Evolutionary conservation across 768 basidiomycete genomes (phyloP).

Genomic region (Chalciporus piperatus): DNA sequence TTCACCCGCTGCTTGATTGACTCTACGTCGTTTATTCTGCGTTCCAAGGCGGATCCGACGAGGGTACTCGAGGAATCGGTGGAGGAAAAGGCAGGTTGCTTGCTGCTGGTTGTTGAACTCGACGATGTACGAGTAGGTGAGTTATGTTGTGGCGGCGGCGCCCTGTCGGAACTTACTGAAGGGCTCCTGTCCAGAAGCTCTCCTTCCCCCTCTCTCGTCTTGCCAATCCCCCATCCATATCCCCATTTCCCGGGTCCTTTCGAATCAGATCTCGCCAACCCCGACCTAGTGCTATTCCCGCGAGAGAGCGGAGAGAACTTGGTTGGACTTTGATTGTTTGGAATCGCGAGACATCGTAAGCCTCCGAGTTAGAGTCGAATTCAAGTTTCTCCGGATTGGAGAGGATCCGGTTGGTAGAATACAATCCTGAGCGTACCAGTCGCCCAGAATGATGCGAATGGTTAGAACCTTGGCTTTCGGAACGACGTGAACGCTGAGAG

Average conservation of each 20-base stretch:
- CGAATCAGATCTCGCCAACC: slow-evolving; percentile 53
- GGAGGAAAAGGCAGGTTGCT: slow-evolving; percentile 43
- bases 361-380: slow-evolving; percentile 61
- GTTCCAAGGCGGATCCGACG: slow-evolving; percentile 68
- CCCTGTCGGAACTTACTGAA: slow-evolving; percentile 38
- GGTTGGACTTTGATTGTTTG: slow-evolving; percentile 38
- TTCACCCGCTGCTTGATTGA: slow-evolving; percentile 51
- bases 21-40: slow-evolving; percentile 66
- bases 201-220: slow-evolving; percentile 45
- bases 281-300: slow-evolving; percentile 30
- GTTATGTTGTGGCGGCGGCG: slow-evolving; percentile 30
- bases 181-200: slow-evolving; percentile 33
- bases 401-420: slow-evolving; percentile 40
- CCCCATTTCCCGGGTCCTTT: slow-evolving; percentile 61
- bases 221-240: slow-evolving; percentile 70
- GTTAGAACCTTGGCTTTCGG: slow-evolving; percentile 20
- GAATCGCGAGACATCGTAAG: slow-evolving; percentile 41
- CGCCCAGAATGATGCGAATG: slow-evolving; percentile 24
- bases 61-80: slow-evolving; percentile 70
- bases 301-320: slow-evolving; percentile 44
- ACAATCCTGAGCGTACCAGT: slow-evolving; percentile 41
- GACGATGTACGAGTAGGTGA: slow-evolving; percentile 38
- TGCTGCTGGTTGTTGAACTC: slow-evolving; percentile 36
- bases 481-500: slow-evolving; percentile 27
- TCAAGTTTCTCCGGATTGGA: slow-evolving; percentile 47